Conservation (phyloP, 805 yeast genomes). For the Cyberlindnera mycetangii region DNA sequence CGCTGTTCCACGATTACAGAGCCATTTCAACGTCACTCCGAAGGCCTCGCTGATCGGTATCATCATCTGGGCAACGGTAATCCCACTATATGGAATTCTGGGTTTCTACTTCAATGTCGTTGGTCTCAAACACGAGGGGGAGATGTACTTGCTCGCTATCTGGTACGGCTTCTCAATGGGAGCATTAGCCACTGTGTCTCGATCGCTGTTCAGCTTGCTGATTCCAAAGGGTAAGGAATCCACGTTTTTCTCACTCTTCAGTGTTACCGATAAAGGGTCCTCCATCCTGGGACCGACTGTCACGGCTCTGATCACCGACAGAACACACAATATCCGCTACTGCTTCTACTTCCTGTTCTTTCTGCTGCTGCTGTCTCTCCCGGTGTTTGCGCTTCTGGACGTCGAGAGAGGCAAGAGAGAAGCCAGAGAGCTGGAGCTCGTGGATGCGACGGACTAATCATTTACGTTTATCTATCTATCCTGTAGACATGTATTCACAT, state of each 20-base stretch:
- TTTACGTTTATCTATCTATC: too few relatives aligned
- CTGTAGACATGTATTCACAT: background rate
- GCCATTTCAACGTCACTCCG: conserved; percentile 39
- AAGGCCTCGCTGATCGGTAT: conserved; percentile 48
- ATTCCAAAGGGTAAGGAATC: conserved; percentile 77
- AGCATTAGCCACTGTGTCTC: conserved; percentile 64
- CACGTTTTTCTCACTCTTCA: conserved; percentile 70
- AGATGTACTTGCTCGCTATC: conserved; percentile 64
- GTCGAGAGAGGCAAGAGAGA: conserved; percentile 60
- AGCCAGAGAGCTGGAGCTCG: conserved; percentile 40
- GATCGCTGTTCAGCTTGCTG: conserved; percentile 64
- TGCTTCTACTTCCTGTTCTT: conserved; percentile 62
- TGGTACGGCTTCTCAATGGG: conserved; percentile 80
- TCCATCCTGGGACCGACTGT: conserved; percentile 70
- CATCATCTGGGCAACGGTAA: conserved; percentile 58
- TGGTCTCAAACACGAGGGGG: conserved; percentile 62
- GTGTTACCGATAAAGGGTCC: conserved; percentile 79
- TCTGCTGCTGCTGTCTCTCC: conserved; percentile 52
- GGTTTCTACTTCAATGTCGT: conserved; percentile 55
- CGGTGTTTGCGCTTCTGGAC: conserved; percentile 52
- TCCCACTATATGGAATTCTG: conserved; percentile 68
- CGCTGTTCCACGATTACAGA: conserved; percentile 44
- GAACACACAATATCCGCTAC: conserved; percentile 69
- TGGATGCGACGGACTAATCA: conserved; percentile 17
- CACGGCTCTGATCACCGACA: conserved; percentile 70